Base-by-base conservation (phyloP, 1,139 yeast species). In the Sugiyamaella castrensis region DNA sequence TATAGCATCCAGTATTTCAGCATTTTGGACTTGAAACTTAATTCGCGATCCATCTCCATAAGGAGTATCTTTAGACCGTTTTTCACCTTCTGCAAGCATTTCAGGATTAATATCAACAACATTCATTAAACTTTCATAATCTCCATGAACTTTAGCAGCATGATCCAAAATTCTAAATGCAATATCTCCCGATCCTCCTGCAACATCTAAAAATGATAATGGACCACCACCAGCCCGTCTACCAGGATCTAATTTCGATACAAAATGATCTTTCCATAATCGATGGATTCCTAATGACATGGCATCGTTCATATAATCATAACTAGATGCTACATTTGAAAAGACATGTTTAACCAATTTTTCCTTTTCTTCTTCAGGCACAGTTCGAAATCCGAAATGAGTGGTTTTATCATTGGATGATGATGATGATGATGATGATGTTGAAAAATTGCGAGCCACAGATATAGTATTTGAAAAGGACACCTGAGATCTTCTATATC, bases 121-220 rank as follows among this genome's bases (percentile, higher is more conserved):
- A 15, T 92, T 88, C 92, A 92, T 94, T 28, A 82, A 80, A 33
- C 91, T 81, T 55, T 75, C 73, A 43, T 71, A 75, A 70, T 92
- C 99, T 47, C 86, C 84, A 66, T 81, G 88, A 57, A 82, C 81
- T 43, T 75, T 71, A 56, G 86, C 83, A 9, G 98, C 98, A 66
- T 92, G 96, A 61, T 91, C 96, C 56, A 92, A 73, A 54, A 94
- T 77, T 6, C 98, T 94, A 71, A 89, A 89, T 1, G 98, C 98
- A 69, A 92, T 91, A 66, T 92, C 99, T 41, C 98, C 99, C 12
- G 98, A 89, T 30, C 99, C 99, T 51, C 98, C 99, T 34, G 98
- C 99, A 48, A 94, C 98, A 69, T 92, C 99, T 55, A 92, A 75
- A 63, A 92, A 91, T 55, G 83, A 81, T 63, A 92, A 74, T 1